These are phyloP conservation scores for Collybia sp. DNA, from an alignment of 768 basidiomycete genomes.

Conservation along the genomic window DNA sequence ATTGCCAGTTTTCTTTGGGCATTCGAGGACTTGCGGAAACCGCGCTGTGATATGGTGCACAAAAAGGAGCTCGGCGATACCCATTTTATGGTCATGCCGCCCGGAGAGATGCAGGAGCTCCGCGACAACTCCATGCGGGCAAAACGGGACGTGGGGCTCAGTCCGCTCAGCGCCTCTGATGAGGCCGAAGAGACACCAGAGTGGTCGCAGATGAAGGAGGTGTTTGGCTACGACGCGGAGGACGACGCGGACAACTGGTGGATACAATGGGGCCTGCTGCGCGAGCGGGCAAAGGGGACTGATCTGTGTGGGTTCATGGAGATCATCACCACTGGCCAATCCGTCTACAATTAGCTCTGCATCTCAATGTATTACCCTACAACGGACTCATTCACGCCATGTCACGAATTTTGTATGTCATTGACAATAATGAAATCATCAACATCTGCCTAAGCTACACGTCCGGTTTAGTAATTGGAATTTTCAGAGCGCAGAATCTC, in stretches of 20 bases:
- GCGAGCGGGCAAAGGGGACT: conserved; percentile 26
- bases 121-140: conserved; percentile 37
- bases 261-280: conserved; percentile 45
- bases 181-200: conserved; percentile 16
- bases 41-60: conserved; percentile 36
- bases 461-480: no score
- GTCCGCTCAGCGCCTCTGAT: conserved; percentile 8
- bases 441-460: no score
- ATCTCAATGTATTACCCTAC: no score
- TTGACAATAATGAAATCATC: no score
- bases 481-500: no score
- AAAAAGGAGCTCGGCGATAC: conserved; percentile 40
- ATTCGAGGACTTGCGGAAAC: conserved; percentile 50
- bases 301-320: conserved; percentile 9
- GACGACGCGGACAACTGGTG: conserved; percentile 62
- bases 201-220: conserved; percentile 42
- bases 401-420: no score
- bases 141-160: conserved; percentile 20
- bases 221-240: conserved; percentile 52
- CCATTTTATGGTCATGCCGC: conserved; percentile 38
- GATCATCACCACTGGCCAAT: conserved; percentile 5
- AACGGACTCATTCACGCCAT: no score
- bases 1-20: conserved; percentile 46
- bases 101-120: conserved; percentile 31
- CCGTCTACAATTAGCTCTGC: conserved; percentile 2